These are phyloP conservation scores for Pholiota conissans DNA, from an alignment of 768 basidiomycete genomes.

Conservation along the genomic window DNA sequence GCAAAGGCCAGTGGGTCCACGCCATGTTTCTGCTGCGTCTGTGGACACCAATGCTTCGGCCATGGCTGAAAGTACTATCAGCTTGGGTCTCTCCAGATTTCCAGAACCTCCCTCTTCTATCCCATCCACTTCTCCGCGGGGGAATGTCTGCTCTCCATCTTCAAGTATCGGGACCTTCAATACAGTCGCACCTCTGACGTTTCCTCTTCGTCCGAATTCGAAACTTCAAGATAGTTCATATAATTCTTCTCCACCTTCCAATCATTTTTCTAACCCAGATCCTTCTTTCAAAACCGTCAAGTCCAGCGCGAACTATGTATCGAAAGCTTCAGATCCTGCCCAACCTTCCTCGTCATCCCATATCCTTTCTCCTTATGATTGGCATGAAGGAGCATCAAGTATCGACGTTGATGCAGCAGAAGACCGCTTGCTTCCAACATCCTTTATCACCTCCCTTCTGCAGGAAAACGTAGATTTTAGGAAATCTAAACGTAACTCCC, in stretches of 20 bases:
- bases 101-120: conserved; percentile 52
- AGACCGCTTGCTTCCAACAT: conserved; percentile 57
- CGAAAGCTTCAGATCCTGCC: conserved; percentile 5
- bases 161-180: conserved; percentile 22
- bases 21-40: conserved; percentile 40
- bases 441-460: conserved; percentile 60
- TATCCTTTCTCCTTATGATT: conserved; percentile 45
- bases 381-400: conserved; percentile 62
- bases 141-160: conserved; percentile 29
- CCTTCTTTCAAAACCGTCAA: conserved; percentile 11
- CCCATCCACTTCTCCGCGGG: conserved; percentile 39
- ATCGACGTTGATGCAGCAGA: conserved; percentile 58
- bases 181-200: conserved; percentile 24
- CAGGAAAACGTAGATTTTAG: conserved; percentile 39
- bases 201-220: conserved; percentile 15
- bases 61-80: conserved; percentile 56
- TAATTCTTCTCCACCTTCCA: conserved; percentile 1
- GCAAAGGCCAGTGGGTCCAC: conserved; percentile 9
- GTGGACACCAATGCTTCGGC: conserved; percentile 56
- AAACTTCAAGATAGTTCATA: conserved; percentile 9
- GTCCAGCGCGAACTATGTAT: not conserved
- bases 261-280: conserved; percentile 10
- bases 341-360: conserved; percentile 14
- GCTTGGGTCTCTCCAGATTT: conserved; percentile 51
- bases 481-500: conserved; percentile 29